Conservation (phyloP, 371 early-diverging fungal genomes). For the Apophysomyces sp. region DNA sequence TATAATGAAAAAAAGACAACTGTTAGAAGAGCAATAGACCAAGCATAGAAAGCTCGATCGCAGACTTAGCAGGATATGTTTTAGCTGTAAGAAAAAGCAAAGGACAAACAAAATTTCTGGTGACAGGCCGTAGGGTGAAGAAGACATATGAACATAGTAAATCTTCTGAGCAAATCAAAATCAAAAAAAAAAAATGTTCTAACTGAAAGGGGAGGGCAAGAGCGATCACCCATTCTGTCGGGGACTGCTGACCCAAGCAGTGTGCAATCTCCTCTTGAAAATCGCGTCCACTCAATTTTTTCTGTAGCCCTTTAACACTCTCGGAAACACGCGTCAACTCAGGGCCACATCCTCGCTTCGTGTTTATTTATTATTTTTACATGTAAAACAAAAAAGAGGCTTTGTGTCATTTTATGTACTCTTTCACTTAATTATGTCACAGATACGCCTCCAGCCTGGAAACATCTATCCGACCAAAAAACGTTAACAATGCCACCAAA, state of each 20-base stretch:
- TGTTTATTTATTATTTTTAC: neutral
- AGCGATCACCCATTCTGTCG: no score
- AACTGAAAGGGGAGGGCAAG: neutral
- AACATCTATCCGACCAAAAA: neutral
- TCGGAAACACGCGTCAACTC: neutral
- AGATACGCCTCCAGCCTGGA: neutral
- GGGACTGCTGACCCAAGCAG: no score
- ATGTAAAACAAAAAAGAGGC: neutral
- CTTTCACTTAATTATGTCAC: neutral
- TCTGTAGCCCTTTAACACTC: neutral
- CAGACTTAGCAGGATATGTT: no score
- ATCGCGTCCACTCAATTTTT: neutral
- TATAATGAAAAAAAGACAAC: no score
- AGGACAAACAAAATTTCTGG: no score
- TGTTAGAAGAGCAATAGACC: no score
- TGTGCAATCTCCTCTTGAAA: neutral
- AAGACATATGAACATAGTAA: no score
- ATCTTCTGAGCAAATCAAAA: no score
- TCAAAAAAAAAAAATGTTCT: neutral
- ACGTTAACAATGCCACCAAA: neutral
- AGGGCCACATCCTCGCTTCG: slow-evolving; percentile 1
- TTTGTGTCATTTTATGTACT: neutral
- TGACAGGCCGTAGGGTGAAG: no score
- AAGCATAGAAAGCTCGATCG: no score
- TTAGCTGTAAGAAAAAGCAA: no score